phyloP scores from a whole-genome alignment of 441 rosid genomes.

The Corymbia citriodora region DNA sequence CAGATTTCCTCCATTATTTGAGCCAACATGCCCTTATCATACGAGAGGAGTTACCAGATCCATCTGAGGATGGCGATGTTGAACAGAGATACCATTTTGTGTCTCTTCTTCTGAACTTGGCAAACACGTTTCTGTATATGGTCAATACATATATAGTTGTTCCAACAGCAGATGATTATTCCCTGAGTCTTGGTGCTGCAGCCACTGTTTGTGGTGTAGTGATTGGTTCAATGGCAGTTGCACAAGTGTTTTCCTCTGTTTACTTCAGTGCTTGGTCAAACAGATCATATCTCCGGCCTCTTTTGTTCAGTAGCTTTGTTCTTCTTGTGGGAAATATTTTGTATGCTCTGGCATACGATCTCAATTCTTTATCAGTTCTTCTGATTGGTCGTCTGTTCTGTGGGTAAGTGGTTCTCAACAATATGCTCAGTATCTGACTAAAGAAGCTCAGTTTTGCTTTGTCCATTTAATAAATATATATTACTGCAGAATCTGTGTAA shows the following conservation, averaged over 20 bases:
- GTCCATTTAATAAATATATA: not conserved
- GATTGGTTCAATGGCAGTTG: slow-evolving; percentile 97
- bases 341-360: slow-evolving; percentile 94
- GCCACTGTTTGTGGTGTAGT: slow-evolving; percentile 97
- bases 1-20: slow-evolving; percentile 82
- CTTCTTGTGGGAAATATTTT: slow-evolving; percentile 71
- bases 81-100: slow-evolving; percentile 73
- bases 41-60: slow-evolving; percentile 86
- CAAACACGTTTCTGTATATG: slow-evolving; percentile 92
- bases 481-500: not conserved
- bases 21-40: slow-evolving; percentile 93
- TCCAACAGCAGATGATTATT: slow-evolving; percentile 94
- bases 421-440: not conserved
- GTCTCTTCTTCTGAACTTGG: slow-evolving; percentile 80
- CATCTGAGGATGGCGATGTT: slow-evolving; percentile 54
- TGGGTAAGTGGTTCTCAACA: slow-evolving; percentile 52
- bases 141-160: slow-evolving; percentile 93
- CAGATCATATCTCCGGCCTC: slow-evolving; percentile 86
- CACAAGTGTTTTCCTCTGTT: slow-evolving; percentile 90
- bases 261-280: slow-evolving; percentile 99
- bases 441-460: not conserved
- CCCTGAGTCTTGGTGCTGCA: slow-evolving; percentile 93
- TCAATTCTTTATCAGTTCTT: slow-evolving; percentile 62
- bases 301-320: slow-evolving; percentile 82
- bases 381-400: slow-evolving; percentile 84